phyloP scores from a whole-genome alignment of 345 rosid genomes.

The Salix koriyanagi region DNA sequence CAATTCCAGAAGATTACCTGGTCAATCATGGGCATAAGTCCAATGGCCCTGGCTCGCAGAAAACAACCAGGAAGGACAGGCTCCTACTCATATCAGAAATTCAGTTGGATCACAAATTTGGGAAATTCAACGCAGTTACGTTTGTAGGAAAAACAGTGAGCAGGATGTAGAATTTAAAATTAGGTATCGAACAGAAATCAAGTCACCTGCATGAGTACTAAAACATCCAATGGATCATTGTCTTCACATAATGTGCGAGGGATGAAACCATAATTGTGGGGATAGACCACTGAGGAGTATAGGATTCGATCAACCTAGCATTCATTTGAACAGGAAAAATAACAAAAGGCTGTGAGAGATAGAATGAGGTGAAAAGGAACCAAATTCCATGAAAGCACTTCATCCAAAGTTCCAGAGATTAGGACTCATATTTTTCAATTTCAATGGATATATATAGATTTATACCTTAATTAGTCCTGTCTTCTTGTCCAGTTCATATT shows the following conservation, averaged over 20 bases:
- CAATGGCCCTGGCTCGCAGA: slow-evolving; percentile 90
- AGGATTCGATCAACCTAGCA: slow-evolving; percentile 76
- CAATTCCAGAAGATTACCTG: slow-evolving; percentile 45
- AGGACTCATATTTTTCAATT: too few species aligned
- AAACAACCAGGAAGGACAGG: slow-evolving; percentile 97
- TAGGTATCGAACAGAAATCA: neutral
- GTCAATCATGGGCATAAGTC: slow-evolving; percentile 99
- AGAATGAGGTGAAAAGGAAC: neutral
- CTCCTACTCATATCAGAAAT: slow-evolving; percentile 44
- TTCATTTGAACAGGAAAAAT: slow-evolving; percentile 3
- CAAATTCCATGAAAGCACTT: neutral
- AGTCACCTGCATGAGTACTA: slow-evolving; percentile 91
- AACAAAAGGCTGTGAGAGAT: slow-evolving; percentile 2
- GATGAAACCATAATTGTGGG: slow-evolving; percentile 97
- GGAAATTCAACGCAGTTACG: neutral
- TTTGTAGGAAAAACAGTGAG: neutral
- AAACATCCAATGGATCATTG: slow-evolving; percentile 90
- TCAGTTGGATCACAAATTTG: slow-evolving; percentile 1
- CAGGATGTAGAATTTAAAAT: neutral
- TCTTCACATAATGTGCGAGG: slow-evolving; percentile 94
- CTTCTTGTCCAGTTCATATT: slow-evolving; percentile 96
- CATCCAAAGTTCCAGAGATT: neutral
- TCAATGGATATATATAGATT: neutral
- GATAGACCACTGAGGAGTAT: slow-evolving; percentile 96
- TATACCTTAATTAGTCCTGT: slow-evolving; percentile 86